Percentiles rank a stretch among this genome's conserved stretches.
These are phyloP conservation scores for Scleroderma bovista DNA, from an alignment of 768 basidiomycete genomes.

Conservation along the genomic window DNA sequence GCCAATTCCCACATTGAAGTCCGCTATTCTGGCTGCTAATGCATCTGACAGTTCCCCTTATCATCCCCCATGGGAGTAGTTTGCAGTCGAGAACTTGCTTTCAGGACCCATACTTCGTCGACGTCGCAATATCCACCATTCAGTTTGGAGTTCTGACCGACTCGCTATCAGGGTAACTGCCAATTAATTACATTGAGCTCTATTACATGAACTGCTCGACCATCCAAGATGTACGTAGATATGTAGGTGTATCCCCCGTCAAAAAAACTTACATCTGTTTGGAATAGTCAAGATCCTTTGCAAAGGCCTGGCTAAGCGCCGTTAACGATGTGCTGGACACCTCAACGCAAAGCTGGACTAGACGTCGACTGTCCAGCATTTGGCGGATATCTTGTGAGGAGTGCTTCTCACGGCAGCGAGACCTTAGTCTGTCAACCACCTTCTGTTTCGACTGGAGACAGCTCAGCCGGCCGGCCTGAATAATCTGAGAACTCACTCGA, in stretches of 20 bases:
- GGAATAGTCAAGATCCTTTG: conserved; percentile 13
- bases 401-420: conserved; percentile 29
- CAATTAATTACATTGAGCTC: too few species aligned
- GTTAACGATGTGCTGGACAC: conserved; percentile 23
- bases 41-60: too few species aligned
- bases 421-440: conserved; percentile 31
- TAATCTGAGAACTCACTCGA: conserved; percentile 24
- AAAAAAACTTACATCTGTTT: not conserved
- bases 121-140: too few species aligned
- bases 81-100: too few species aligned
- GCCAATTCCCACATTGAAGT: too few species aligned
- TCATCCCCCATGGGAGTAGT: too few species aligned
- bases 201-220: too few species aligned
- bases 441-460: conserved; percentile 25
- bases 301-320: conserved; percentile 19
- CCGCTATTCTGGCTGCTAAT: too few species aligned
- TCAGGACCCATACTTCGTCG: too few species aligned
- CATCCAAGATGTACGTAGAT: not conserved
- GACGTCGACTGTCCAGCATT: conserved; percentile 35
- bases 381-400: conserved; percentile 30
- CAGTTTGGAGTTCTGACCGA: too few species aligned
- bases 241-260: not conserved
- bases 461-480: conserved; percentile 5
- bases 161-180: too few species aligned
- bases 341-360: conserved; percentile 43